A percentile compares a stretch with the other conserved stretches of the same genome.
These are phyloP conservation scores for Plasmodium coatneyi DNA, from an alignment of 169 alveolate genomes.

Conservation along the genomic window DNA sequence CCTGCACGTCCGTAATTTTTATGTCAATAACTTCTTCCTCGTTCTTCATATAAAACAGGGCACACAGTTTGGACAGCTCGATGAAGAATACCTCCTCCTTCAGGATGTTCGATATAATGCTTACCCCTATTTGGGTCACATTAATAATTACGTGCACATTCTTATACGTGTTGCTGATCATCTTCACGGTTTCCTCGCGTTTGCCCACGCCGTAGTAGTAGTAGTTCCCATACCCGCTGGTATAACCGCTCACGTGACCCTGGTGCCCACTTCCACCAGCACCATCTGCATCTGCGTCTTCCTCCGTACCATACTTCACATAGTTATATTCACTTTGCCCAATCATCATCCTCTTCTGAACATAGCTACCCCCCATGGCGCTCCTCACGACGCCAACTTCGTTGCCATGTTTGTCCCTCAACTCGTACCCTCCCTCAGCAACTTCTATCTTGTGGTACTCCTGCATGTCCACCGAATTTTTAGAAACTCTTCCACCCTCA, in stretches of 20 bases:
- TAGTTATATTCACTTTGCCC: not conserved
- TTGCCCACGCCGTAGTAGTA: not conserved
- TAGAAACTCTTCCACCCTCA: conserved; percentile 1
- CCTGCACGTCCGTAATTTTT: conserved; percentile 86
- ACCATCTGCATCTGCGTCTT: not conserved
- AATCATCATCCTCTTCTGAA: conserved; percentile 1
- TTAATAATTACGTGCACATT: conserved; percentile 77
- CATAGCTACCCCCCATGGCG: not conserved
- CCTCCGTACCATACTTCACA: not conserved
- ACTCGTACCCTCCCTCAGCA: not conserved
- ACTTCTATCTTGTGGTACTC: conserved; percentile 6
- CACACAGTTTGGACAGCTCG: conserved; percentile 84
- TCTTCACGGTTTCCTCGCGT: conserved; percentile 26
- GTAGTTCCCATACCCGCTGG: not conserved
- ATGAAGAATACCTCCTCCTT: conserved; percentile 88
- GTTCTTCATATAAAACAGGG: conserved; percentile 83
- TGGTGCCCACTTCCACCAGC: not conserved
- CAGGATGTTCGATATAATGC: conserved; percentile 84
- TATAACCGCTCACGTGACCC: not conserved
- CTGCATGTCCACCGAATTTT: conserved; percentile 3
- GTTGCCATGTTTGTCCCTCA: not conserved
- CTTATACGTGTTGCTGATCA: conserved; percentile 50
- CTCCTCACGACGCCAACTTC: not conserved
- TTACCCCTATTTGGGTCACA: conserved; percentile 85
- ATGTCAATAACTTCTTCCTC: conserved; percentile 87